phyloP scores from a whole-genome alignment of 495 filamentous ascomycete genomes.

The Trichoderma gamsii region DNA sequence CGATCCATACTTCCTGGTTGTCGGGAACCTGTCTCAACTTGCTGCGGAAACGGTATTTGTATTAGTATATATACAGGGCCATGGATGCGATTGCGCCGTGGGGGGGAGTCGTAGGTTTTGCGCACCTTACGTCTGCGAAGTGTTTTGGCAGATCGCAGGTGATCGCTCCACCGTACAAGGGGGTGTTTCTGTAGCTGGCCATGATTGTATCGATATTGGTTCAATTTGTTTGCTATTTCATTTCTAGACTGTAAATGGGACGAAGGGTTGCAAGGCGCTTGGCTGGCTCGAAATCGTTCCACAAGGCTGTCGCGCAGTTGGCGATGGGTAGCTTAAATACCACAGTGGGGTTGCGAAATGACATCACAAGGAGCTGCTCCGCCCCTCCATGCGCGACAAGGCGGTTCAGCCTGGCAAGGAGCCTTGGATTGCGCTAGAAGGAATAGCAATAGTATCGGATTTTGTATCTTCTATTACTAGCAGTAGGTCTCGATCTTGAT shows the following conservation, averaged over 20 bases:
- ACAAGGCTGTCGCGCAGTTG: background rate
- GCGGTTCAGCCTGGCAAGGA: background rate
- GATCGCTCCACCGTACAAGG: conserved; percentile 79
- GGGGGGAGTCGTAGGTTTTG: background rate
- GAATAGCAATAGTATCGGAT: background rate
- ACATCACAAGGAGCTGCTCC: conserved; percentile 3
- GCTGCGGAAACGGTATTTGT: conserved; percentile 38
- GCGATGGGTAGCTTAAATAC: background rate
- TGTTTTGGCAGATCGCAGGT: conserved; percentile 60
- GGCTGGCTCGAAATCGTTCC: background rate
- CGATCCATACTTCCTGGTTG: conserved; percentile 91
- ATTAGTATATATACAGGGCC: conserved; percentile 8
- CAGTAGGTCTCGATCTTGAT: too few species aligned
- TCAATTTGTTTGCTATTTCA: background rate
- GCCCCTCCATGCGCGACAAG: background rate
- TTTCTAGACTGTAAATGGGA: background rate
- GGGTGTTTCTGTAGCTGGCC: conserved; percentile 47
- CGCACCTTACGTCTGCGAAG: conserved; percentile 78
- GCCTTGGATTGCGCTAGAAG: background rate
- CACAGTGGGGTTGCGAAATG: background rate
- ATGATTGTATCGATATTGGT: conserved; percentile 18
- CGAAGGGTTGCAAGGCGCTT: background rate
- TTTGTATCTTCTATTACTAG: background rate
- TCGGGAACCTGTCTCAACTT: conserved; percentile 84
- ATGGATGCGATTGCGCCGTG: background rate